Evolutionary conservation across 2,329 filamentous ascomycete species (phyloP).

Genomic region (Rhynchosporium graminicola): DNA sequence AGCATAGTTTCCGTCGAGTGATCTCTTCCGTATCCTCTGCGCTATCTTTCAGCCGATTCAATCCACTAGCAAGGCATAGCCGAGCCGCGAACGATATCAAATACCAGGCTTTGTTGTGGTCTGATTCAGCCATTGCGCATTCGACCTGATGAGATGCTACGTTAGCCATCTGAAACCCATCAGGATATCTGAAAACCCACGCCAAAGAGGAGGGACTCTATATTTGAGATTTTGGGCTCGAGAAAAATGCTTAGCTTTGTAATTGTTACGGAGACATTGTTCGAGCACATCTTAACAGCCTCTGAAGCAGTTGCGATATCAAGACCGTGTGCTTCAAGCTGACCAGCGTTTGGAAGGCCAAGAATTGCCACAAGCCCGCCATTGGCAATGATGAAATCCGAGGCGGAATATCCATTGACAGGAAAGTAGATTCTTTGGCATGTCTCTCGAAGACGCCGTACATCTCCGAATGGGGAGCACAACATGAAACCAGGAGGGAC

Average conservation of each 20-base stretch:
- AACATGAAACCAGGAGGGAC: constrained; percentile 11
- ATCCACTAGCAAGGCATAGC: constrained; percentile 21
- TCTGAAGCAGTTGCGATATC: constrained; percentile 10
- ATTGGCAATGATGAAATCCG: constrained; percentile 21
- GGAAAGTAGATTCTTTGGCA: constrained; percentile 23
- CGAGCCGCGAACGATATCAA: constrained; percentile 21
- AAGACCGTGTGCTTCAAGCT: constrained; percentile 2
- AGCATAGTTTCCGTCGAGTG: constrained; percentile 11
- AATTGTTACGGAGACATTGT: constrained; percentile 16
- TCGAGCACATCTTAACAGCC: constrained; percentile 14
- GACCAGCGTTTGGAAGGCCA: not conserved
- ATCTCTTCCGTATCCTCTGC: constrained; percentile 1
- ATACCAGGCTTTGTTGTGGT: constrained; percentile 21
- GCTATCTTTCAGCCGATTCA: constrained; percentile 18
- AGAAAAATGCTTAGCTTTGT: constrained; percentile 15
- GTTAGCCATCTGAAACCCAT: not conserved
- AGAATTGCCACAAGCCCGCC: constrained; percentile 17
- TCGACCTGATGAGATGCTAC: not conserved
- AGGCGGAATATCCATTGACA: constrained; percentile 18
- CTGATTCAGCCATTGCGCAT: constrained; percentile 18
- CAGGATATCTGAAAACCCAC: not conserved
- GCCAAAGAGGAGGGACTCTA: constrained; percentile 15
- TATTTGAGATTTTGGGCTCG: constrained; percentile 15
- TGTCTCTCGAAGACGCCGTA: not conserved
- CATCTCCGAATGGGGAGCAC: constrained; percentile 15